A percentile compares a stretch with the other conserved stretches of the same genome.
Evolutionary conservation across 2,329 filamentous ascomycete genomes (phyloP).

Genomic region (Pseudogymnoascus sp.): DNA sequence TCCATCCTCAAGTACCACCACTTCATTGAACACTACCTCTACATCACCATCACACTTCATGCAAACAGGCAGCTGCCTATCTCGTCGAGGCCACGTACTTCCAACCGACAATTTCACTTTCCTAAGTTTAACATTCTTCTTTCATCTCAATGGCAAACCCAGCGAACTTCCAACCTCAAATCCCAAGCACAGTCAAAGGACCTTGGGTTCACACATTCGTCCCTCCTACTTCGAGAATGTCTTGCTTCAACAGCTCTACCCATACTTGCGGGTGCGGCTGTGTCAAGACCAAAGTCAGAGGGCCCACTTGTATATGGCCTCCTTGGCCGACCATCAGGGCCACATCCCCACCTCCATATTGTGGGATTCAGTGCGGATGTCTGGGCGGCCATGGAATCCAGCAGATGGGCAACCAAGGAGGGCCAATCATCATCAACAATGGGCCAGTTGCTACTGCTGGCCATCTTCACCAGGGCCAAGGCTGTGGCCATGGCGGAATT

Average conservation of each 20-base stretch:
- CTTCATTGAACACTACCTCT: not conserved
- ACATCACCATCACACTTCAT: not conserved
- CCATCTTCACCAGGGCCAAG: slow-evolving; percentile 1
- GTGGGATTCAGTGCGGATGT: not conserved
- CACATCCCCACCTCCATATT: not conserved
- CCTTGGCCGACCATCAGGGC: not conserved
- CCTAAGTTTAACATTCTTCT: not conserved
- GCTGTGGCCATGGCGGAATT: not conserved
- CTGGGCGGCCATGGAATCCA: not conserved
- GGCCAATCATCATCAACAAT: slow-evolving; percentile 10
- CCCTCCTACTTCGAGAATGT: slow-evolving; percentile 31
- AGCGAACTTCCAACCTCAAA: slow-evolving; percentile 49
- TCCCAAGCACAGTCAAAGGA: slow-evolving; percentile 50
- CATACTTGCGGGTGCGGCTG: not conserved
- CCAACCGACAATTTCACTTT: not conserved
- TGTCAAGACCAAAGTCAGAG: not conserved
- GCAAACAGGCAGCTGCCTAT: not conserved
- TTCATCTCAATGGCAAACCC: slow-evolving; percentile 4
- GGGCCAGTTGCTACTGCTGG: slow-evolving; percentile 5
- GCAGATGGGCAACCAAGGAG: slow-evolving; percentile 5
- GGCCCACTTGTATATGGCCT: not conserved
- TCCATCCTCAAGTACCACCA: not conserved
- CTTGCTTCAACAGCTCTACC: not conserved
- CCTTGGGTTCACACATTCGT: slow-evolving; percentile 49
- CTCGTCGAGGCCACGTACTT: not conserved